Percentiles rank a stretch among this genome's conserved stretches.
Conservation (phyloP, 2,329 filamentous ascomycete species). For the Neofusicoccum umdonicola region DNA sequence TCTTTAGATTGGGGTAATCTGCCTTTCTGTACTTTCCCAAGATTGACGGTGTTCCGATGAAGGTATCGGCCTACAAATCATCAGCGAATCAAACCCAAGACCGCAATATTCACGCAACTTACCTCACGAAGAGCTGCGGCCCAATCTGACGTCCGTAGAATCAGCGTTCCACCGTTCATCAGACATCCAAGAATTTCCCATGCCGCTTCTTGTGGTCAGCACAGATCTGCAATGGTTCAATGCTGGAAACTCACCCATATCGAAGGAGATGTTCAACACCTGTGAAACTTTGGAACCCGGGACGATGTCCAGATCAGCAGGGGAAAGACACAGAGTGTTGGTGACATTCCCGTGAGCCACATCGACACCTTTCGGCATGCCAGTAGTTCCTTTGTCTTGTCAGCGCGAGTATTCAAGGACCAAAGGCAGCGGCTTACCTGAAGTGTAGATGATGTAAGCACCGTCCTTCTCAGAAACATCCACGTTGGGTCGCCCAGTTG, state of each 20-base stretch:
- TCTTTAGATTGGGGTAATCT: conserved; percentile 52
- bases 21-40: conserved; percentile 49
- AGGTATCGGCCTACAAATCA: conserved; percentile 45
- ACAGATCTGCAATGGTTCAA: neutral
- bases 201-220: conserved; percentile 44
- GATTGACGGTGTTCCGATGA: conserved; percentile 58
- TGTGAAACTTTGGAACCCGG: conserved; percentile 54
- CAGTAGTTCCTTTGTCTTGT: conserved; percentile 45
- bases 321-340: conserved; percentile 53
- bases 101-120: conserved; percentile 10
- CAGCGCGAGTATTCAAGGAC: neutral
- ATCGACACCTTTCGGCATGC: conserved; percentile 59
- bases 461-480: conserved; percentile 25
- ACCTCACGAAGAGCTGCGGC: conserved; percentile 47
- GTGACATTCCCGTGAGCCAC: conserved; percentile 56
- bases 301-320: conserved; percentile 52
- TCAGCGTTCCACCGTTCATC: conserved; percentile 58
- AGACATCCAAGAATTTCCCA: conserved; percentile 60
- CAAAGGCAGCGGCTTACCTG: conserved; percentile 27
- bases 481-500: conserved; percentile 23
- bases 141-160: conserved; percentile 54
- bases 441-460: conserved; percentile 52
- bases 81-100: neutral
- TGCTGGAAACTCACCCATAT: conserved; percentile 53
- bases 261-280: conserved; percentile 58